These are phyloP conservation scores for Plasmodium chabaudi DNA, from an alignment of 169 alveolate species.

Conservation along the genomic window DNA sequence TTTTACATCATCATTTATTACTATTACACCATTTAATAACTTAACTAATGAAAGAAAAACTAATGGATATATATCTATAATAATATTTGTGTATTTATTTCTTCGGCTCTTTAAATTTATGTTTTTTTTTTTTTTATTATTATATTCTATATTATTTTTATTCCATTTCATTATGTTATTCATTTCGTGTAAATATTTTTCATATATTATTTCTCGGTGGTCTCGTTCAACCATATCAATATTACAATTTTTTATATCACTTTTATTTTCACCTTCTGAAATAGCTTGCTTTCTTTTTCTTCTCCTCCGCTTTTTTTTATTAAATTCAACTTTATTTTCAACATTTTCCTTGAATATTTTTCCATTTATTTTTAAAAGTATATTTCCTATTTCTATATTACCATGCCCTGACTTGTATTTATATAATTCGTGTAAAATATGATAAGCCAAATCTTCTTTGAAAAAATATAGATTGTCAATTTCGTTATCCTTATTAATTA, in stretches of 20 bases:
- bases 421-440: conserved; percentile 14
- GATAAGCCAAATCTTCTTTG: conserved; percentile 31
- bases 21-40: conserved; percentile 27
- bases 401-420: background rate
- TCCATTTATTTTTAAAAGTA: conserved; percentile 19
- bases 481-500: conserved; percentile 8
- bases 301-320: background rate
- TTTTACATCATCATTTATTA: conserved; percentile 34
- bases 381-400: background rate
- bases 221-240: background rate
- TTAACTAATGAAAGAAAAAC: conserved; percentile 45
- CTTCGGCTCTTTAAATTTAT: conserved; percentile 36
- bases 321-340: background rate
- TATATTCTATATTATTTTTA: conserved; percentile 49
- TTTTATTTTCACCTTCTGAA: background rate
- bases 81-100: conserved; percentile 70
- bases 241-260: background rate
- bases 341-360: conserved; percentile 17
- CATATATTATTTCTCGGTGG: conserved; percentile 8
- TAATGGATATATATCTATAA: conserved; percentile 58
- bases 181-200: conserved; percentile 7
- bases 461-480: conserved; percentile 16
- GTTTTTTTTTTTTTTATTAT: conserved; percentile 43
- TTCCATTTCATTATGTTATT: conserved; percentile 36
- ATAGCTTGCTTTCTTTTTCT: background rate